Percentiles rank a stretch among this genome's conserved stretches.
Conservation (phyloP, 805 yeast genomes). For the Starmerella roubikii region DNA sequence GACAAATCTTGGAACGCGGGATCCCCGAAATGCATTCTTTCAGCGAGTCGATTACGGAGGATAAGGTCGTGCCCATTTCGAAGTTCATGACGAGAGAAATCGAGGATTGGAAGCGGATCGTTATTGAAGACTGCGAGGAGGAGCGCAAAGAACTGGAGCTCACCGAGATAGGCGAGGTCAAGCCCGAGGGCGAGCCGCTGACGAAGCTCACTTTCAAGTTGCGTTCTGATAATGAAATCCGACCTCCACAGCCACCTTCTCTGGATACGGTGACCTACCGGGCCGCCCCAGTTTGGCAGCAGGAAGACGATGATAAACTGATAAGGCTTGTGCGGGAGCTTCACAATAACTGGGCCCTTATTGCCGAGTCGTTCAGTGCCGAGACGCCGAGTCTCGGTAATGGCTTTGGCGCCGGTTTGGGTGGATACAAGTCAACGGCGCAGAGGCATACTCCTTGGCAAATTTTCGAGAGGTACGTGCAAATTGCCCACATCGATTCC, state of each 20-base stretch:
- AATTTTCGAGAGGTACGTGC: slow-evolving; percentile 91
- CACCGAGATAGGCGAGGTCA: neutral
- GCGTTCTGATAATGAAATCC: slow-evolving; percentile 29
- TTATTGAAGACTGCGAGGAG: slow-evolving; percentile 8
- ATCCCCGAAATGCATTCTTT: slow-evolving; percentile 17
- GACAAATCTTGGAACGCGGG: slow-evolving; percentile 8
- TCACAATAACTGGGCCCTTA: slow-evolving; percentile 85
- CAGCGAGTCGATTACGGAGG: slow-evolving; percentile 7
- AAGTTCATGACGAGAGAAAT: slow-evolving; percentile 23
- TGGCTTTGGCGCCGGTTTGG: neutral
- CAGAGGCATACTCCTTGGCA: slow-evolving; percentile 98
- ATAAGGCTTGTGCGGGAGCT: slow-evolving; percentile 73
- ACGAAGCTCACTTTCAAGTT: slow-evolving; percentile 10
- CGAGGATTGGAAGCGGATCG: slow-evolving; percentile 24
- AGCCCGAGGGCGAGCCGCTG: neutral
- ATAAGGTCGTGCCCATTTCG: slow-evolving; percentile 22
- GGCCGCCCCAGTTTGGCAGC: slow-evolving; percentile 92
- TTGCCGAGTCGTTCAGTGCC: slow-evolving; percentile 51
- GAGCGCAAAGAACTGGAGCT: neutral
- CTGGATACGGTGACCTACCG: slow-evolving; percentile 65
- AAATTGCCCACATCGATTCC: slow-evolving; percentile 74
- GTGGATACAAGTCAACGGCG: slow-evolving; percentile 68
- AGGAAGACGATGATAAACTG: slow-evolving; percentile 75
- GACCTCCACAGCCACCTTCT: slow-evolving; percentile 88
- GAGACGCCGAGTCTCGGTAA: neutral